A percentile compares a stretch with the other conserved stretches of the same genome.
These are phyloP conservation scores for Dioscorea dumetorum DNA, from an alignment of 106 monocot species.

Conservation along the genomic window DNA sequence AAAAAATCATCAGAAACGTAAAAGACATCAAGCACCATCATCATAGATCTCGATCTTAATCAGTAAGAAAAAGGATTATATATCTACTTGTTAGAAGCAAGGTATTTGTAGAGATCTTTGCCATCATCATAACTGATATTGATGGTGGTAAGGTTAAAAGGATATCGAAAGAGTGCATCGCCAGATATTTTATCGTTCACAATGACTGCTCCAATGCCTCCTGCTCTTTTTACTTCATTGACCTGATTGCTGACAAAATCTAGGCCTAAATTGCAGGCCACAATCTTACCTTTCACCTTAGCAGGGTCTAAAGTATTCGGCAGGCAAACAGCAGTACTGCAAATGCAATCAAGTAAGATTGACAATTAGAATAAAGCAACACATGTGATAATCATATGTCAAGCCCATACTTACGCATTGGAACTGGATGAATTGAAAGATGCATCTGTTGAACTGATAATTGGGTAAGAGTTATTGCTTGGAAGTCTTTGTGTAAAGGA, in stretches of 20 bases:
- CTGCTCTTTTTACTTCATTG: conserved; percentile 19
- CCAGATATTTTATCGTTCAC: conserved; percentile 14
- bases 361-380: too few relatives aligned
- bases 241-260: neutral
- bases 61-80: neutral
- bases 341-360: too few relatives aligned
- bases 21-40: neutral
- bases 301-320: conserved; percentile 32
- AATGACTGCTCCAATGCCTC: conserved; percentile 52
- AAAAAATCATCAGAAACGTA: neutral
- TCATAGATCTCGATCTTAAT: neutral
- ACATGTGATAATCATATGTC: too few relatives aligned
- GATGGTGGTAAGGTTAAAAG: conserved; percentile 31
- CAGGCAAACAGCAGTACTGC: conserved; percentile 15
- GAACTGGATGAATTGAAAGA: too few relatives aligned
- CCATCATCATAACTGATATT: conserved; percentile 33
- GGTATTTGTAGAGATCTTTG: conserved; percentile 8
- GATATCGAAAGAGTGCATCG: conserved; percentile 19
- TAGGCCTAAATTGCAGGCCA: conserved; percentile 21
- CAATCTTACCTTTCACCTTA: conserved; percentile 67
- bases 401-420: too few relatives aligned
- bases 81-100: conserved; percentile 36
- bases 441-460: too few relatives aligned
- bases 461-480: too few relatives aligned
- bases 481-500: too few relatives aligned